These are phyloP conservation scores for Fusarium longipes DNA, from an alignment of 2,329 filamentous ascomycete species.

Conservation along the genomic window DNA sequence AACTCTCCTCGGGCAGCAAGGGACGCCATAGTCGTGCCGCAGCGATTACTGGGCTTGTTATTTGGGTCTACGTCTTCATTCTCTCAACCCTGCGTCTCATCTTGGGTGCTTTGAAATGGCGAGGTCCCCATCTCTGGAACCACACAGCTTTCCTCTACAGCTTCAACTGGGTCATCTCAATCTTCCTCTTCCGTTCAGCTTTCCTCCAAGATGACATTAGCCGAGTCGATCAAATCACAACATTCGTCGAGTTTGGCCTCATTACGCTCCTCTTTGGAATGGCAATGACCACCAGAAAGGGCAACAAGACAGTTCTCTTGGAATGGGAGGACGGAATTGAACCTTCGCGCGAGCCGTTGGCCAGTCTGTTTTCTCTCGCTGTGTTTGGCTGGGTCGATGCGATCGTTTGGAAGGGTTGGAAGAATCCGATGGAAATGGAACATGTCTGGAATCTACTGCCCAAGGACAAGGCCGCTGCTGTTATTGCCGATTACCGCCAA, in stretches of 20 bases:
- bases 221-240: conserved; percentile 69
- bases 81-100: conserved; percentile 79
- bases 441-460: conserved; percentile 93
- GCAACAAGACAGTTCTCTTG: conserved; percentile 87
- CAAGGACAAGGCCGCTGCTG: conserved; percentile 84
- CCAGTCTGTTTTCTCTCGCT: conserved; percentile 86
- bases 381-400: conserved; percentile 93
- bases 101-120: conserved; percentile 72
- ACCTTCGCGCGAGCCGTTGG: conserved; percentile 86
- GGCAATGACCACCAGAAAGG: conserved; percentile 84
- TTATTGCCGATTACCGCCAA: conserved; percentile 86
- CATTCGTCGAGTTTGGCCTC: conserved; percentile 79
- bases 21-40: conserved; percentile 67
- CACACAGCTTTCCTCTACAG: conserved; percentile 89
- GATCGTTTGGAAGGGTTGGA: conserved; percentile 90
- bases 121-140: conserved; percentile 83
- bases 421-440: conserved; percentile 81
- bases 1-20: conserved; percentile 70
- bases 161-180: conserved; percentile 80
- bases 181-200: conserved; percentile 85
- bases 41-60: conserved; percentile 73
- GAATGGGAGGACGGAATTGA: conserved; percentile 91
- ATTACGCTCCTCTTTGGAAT: conserved; percentile 79
- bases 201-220: conserved; percentile 80
- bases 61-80: conserved; percentile 84